Evolutionary conservation across 2,329 filamentous ascomycete genomes (phyloP), one percentile per base, ranked within the genome.

Genomic region (Beauveria pseudobassiana): DNA sequence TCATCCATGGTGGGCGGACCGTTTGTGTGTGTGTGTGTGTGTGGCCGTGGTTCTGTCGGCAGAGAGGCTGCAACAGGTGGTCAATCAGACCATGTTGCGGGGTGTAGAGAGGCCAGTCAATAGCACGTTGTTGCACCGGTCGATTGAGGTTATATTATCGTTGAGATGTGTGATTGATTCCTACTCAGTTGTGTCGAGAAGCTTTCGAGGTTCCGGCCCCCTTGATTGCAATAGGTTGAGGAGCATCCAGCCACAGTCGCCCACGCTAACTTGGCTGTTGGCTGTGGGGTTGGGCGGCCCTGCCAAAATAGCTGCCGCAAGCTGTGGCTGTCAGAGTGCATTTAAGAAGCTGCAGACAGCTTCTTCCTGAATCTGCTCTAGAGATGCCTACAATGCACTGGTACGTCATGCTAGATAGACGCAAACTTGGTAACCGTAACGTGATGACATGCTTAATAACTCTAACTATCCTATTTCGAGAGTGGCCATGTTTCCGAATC

Each of bases 1-100:
- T 85, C 88, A 67, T 76, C 74, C 74, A 76, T 76, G 57, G 64
- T 76, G 54, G 64, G 20, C 28, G 30, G 20, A 28, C 22, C 12
- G 52, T 22, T 12, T 30, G 12, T 38, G 28, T 20, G 28, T 22
- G 50, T 51, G 9, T 34, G n/a, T 20, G 3, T 30, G 10, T 20
- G 16, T 40, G 42, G 54, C 26, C n/a, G 42, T 50, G 16, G 49
- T 52, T 14, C 18, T 52, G 49, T 28, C 49, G 49, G 43, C 43
- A 48, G 43, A 48, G 55, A 54, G 43, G 55, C 45, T 46, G 55
- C 43, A 55, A 53, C 60, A 61, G 52, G 52, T 40, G 65, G 64
- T 63, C 67, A 66, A 65, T 70, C 63, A 70, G 64, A 70, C 63
- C 69, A 70, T 70, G 67, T 56, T 69, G 66, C 42, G 55, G 30